Evolutionary conservation across 2,329 filamentous ascomycete genomes (phyloP).

Genomic region (Magnaporthiopsis incrustans): DNA sequence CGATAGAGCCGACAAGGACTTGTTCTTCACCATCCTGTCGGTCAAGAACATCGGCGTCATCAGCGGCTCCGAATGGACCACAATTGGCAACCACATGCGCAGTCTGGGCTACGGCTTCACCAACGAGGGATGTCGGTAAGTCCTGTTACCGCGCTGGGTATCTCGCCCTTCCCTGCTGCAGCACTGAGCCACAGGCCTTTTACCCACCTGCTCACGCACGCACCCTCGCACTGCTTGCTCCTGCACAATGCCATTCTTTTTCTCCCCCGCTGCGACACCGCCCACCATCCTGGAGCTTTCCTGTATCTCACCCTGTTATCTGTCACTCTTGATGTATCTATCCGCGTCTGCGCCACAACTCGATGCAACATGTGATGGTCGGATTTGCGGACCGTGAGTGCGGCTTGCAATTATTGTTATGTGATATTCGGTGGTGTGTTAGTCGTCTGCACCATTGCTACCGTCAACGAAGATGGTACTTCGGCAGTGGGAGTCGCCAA

Average conservation of each 20-base stretch:
- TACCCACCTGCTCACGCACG: neutral
- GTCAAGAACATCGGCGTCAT: constrained; percentile 57
- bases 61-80: constrained; percentile 54
- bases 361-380: neutral
- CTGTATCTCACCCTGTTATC: neutral
- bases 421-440: neutral
- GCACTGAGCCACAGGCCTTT: neutral
- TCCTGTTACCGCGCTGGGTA: constrained; percentile 13
- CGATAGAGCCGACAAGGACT: constrained; percentile 52
- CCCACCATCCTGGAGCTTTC: too few relatives aligned
- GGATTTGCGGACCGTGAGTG: neutral
- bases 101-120: constrained; percentile 53
- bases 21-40: constrained; percentile 55
- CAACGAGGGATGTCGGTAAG: constrained; percentile 57
- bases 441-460: too few relatives aligned
- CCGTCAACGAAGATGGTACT: neutral
- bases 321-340: neutral
- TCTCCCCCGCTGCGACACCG: neutral
- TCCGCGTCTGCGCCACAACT: neutral
- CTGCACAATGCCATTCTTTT: neutral
- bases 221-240: neutral
- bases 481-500: neutral
- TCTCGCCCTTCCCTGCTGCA: neutral
- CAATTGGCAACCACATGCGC: constrained; percentile 54
- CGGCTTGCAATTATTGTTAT: neutral